A percentile compares a stretch with the other conserved stretches of the same genome.
Evolutionary conservation across 306 rosid species (phyloP).

Genomic region (Vigna reflexopilosa): DNA sequence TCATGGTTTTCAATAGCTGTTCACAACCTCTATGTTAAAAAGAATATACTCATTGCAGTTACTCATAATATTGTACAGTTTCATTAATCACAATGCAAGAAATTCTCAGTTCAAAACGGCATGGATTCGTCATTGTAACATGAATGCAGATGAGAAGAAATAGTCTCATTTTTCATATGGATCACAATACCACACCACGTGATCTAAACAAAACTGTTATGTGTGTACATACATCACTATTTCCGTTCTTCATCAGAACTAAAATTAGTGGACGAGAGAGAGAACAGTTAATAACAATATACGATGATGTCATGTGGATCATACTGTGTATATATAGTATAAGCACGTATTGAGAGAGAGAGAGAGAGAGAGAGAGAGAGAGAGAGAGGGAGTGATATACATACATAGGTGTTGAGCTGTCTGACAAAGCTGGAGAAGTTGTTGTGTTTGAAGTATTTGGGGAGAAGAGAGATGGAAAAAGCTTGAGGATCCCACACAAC

Average conservation of each 20-base stretch:
- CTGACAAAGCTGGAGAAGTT: slow-evolving; percentile 88
- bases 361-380: too few species aligned
- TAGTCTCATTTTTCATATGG: not conserved
- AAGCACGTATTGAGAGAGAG: not conserved
- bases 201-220: not conserved
- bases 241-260: not conserved
- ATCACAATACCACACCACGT: not conserved
- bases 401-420: slow-evolving; percentile 84
- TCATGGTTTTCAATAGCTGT: not conserved
- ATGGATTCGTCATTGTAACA: slow-evolving; percentile 23
- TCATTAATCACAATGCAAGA: not conserved
- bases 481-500: slow-evolving; percentile 77
- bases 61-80: not conserved
- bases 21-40: not conserved
- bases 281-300: not conserved
- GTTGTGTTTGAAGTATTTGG: slow-evolving; percentile 78
- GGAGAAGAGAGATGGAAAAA: slow-evolving; percentile 67
- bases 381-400: slow-evolving; percentile 3
- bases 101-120: not conserved
- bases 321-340: not conserved
- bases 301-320: not conserved
- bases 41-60: not conserved
- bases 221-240: not conserved
- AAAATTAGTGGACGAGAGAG: not conserved
- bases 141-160: not conserved